Evolutionary conservation across 306 rosid genomes (phyloP), one percentile per base, ranked within the genome.

Genomic region (Mimosa bimucronata): DNA sequence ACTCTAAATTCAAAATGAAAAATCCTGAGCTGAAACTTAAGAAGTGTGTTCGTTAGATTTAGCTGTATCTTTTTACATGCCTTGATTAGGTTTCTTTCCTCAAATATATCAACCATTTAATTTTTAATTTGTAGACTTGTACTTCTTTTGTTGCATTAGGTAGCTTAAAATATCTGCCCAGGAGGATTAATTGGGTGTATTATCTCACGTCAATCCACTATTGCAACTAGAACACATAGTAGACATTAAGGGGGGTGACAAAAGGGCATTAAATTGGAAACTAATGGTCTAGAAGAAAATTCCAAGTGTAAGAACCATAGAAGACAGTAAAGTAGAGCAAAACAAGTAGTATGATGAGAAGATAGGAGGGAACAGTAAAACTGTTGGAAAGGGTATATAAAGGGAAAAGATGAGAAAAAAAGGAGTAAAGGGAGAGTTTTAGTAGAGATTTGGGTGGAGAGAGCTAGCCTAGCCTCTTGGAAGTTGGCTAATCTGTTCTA

Each of bases 11-110:
- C 37, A 48, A 71, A 29, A 15, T 28, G 45, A 14, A 71, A 46
- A 41, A 18, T 21, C 61, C 61, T 69, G n/a, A 78, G 28, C 61
- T 69, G n/a, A 78, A 41, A 57, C n/a, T 57, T 38, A 53, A 38
- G 50, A 45, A 70, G 64, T 19, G 7, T 68, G 61, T 53, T 53
- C 10, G 26, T 53, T n/a, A 9, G 11, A 53, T 30, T n/a, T 2
- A 62, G 41, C 68, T 2, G 41, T 14, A 6, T 62, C 66, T 13
- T 62, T 62, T 14, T 62, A 13, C 21, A 29, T 15, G 68, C 15
- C 21, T 15, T 5, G 68, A n/a, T 10, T 16, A 6, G 40, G 16
- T 62, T 62, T 30, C 40, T 28, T 29, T 29, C 23, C 40, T 62
- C 41, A 29, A 26, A 28, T 61, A 62, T 62, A 29, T 30, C 11